Evolutionary conservation across 495 filamentous ascomycete genomes (phyloP), one percentile per base, ranked within the genome.

Genomic region (Penicillium paxilli): DNA sequence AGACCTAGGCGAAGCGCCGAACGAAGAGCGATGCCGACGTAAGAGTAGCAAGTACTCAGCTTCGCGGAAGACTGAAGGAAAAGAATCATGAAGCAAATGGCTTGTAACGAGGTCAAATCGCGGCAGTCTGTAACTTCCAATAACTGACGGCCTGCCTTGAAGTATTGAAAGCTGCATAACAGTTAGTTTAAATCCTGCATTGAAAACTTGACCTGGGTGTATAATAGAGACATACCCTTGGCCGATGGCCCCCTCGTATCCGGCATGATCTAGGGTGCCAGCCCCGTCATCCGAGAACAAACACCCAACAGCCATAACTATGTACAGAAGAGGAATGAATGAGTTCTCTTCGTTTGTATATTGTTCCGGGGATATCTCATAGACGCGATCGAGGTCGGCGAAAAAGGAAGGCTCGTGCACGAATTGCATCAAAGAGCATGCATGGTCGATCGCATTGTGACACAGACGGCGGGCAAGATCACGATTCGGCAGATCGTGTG

Each of bases 41-140:
- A 96, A 0, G 92, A 89, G 68, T 96, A 97, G 67, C 93, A 98
- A 19, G 89, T 94, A 60, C 89, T 93, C 48, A 97, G 76, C 62
- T 94, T 92, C 6, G 92, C 90, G 14, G 94, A 91, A 0, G 88
- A 90, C 53, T 98, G 93, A 1, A 98, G 78, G 65, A 96, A 98
- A 1, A 96, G 73, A 37, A 96, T 88, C 88, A 96, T 95, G 74
- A 91, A 95, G 22, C 96, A 75, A 23, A 97, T 83, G 1, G 89
- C 87, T 65, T 98, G 92, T 14, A 98, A 77, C 2, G 91, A 91
- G 11, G 73, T 81, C 41, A 98, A 77, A 70, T 96, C 92, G 54
- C 92, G 83, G 57, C 92, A 96, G 60, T 96, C 91, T 4, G 92
- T 95, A 55, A 96, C 86, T 63, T 98, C 93, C 54, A 94, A 78